Percentiles rank a stretch among this genome's conserved stretches.
These are phyloP conservation scores for Geranium brycei DNA, from an alignment of 345 rosid genomes.

Conservation along the genomic window DNA sequence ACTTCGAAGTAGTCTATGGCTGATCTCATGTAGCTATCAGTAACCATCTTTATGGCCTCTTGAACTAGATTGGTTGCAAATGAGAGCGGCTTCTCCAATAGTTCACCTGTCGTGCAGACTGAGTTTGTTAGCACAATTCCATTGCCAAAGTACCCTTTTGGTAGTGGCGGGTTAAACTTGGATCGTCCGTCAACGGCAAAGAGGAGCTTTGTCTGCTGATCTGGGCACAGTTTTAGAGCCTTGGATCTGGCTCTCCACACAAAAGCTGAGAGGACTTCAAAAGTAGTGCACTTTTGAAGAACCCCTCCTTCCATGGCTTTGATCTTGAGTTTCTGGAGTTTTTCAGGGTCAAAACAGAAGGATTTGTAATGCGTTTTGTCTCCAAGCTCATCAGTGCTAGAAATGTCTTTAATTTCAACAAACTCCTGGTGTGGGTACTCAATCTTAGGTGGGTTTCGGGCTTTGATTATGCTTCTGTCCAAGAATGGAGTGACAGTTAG, in stretches of 20 bases:
- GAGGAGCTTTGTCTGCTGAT: slow-evolving; percentile 12
- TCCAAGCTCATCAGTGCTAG: slow-evolving; percentile 5
- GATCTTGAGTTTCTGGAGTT: slow-evolving; percentile 10
- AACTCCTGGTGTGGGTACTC: slow-evolving; percentile 2
- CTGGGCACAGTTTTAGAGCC: slow-evolving; percentile 11
- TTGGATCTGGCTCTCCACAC: slow-evolving; percentile 14
- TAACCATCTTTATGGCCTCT: slow-evolving; percentile 9
- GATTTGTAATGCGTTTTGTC: slow-evolving; percentile 7
- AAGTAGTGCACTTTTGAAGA: slow-evolving; percentile 12
- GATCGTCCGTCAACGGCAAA: slow-evolving; percentile 12
- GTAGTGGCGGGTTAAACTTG: slow-evolving; percentile 10
- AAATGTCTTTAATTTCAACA: slow-evolving; percentile 9
- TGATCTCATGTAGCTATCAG: slow-evolving; percentile 10
- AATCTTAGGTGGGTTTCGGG: slow-evolving; percentile 8
- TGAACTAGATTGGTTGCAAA: slow-evolving; percentile 5
- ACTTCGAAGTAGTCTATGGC: slow-evolving; percentile 12
- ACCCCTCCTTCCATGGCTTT: slow-evolving; percentile 11
- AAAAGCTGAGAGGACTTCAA: slow-evolving; percentile 14
- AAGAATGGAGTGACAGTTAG: slow-evolving; percentile 7
- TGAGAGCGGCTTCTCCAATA: slow-evolving; percentile 16
- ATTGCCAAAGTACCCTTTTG: slow-evolving; percentile 18
- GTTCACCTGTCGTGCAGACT: slow-evolving; percentile 10
- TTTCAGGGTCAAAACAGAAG: slow-evolving; percentile 9
- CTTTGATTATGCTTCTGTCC: slow-evolving; percentile 7
- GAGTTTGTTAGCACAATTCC: not conserved